A percentile compares a stretch with the other conserved stretches of the same genome.
phyloP scores from a whole-genome alignment of 495 filamentous ascomycete species.

The Bathelium albidoporum region DNA sequence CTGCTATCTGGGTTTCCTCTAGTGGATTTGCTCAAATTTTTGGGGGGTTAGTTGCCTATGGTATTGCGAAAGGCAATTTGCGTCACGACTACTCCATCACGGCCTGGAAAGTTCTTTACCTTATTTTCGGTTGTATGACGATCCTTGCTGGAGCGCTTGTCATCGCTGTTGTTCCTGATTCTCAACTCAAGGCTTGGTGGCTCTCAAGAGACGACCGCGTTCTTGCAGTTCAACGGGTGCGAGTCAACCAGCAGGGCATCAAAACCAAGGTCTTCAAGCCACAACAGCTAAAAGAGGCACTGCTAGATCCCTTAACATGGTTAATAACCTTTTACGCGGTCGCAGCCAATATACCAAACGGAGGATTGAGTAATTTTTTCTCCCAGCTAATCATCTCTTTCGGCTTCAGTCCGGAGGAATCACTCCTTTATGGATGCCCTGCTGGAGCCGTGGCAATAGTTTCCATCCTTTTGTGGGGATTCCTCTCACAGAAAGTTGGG shows the following conservation, averaged over 20 bases:
- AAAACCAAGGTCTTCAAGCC: constrained; percentile 26
- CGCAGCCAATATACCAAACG: constrained; percentile 11
- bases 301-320: constrained; percentile 30
- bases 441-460: constrained; percentile 12
- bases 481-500: not conserved
- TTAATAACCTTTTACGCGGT: constrained; percentile 20
- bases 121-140: constrained; percentile 12
- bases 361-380: constrained; percentile 14
- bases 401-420: constrained; percentile 12
- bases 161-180: constrained; percentile 13
- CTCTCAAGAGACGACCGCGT: constrained; percentile 11
- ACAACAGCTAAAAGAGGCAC: constrained; percentile 31
- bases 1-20: not conserved
- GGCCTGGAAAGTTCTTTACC: constrained; percentile 15
- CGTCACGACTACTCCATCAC: constrained; percentile 6
- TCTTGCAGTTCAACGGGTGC: constrained; percentile 9
- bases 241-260: constrained; percentile 17
- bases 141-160: constrained; percentile 10
- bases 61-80: constrained; percentile 5
- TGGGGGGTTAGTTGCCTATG: constrained; percentile 13
- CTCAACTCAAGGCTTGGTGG: constrained; percentile 10
- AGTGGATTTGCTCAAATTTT: constrained; percentile 15
- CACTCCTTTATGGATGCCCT: constrained; percentile 14
- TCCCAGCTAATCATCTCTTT: constrained; percentile 16
- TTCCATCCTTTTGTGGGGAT: constrained; percentile 7